Conservation (phyloP, 306 rosid species). For the Acmispon strigosus region DNA sequence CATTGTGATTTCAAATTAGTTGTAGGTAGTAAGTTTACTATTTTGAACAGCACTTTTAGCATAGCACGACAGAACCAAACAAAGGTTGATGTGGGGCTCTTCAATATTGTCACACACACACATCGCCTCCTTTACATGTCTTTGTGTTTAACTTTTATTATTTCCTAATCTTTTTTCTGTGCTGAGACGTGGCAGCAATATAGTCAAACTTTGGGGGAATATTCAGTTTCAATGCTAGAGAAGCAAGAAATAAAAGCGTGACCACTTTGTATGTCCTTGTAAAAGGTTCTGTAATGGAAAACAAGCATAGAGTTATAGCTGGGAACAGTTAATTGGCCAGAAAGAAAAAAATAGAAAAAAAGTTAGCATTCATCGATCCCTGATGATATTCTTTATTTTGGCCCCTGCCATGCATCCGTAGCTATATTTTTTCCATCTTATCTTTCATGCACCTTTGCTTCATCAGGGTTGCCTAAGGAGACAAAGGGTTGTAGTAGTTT, state of each 20-base stretch:
- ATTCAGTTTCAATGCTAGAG: slow-evolving; percentile 34
- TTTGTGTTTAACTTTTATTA: background rate
- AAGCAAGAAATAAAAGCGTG: slow-evolving; percentile 24
- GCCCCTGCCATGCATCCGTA: too few relatives aligned
- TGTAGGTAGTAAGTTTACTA: too few relatives aligned
- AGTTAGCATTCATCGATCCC: too few relatives aligned
- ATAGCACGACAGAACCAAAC: background rate
- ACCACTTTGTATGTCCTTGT: slow-evolving; percentile 37
- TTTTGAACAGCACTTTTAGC: background rate
- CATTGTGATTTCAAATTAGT: too few relatives aligned
- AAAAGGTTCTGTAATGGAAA: slow-evolving; percentile 11
- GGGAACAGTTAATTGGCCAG: background rate
- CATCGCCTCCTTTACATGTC: background rate
- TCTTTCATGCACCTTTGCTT: background rate
- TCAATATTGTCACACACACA: too few relatives aligned
- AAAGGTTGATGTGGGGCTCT: background rate
- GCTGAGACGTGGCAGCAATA: slow-evolving; percentile 25
- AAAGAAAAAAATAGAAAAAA: background rate
- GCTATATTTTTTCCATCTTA: background rate
- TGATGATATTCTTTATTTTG: too few relatives aligned
- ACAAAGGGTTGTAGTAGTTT: slow-evolving; percentile 4
- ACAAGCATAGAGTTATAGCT: background rate
- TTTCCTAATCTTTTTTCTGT: background rate
- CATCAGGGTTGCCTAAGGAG: slow-evolving; percentile 17
- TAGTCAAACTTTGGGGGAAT: slow-evolving; percentile 20